phyloP scores from a whole-genome alignment of 768 basidiomycete species.

The Boletus tomentosulus region DNA sequence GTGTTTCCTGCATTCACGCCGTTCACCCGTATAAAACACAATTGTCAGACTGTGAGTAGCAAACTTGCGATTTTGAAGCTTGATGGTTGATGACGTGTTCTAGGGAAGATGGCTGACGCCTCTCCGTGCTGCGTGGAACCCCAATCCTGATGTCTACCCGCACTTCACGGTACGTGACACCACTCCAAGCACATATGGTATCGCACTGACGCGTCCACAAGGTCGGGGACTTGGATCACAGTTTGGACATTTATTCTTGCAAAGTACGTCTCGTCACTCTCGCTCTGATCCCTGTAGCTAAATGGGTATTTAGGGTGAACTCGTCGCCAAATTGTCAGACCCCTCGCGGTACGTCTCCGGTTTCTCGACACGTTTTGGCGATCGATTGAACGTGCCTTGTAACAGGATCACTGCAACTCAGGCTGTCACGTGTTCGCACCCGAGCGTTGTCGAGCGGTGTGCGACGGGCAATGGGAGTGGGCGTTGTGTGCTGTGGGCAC shows the following conservation, averaged over 20 bases:
- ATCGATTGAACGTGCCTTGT: background rate
- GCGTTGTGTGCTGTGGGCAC: conserved; percentile 78
- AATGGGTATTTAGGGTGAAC: conserved; percentile 51
- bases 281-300: background rate
- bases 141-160: conserved; percentile 75
- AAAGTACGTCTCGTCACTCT: conserved; percentile 41
- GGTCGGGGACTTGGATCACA: conserved; percentile 80
- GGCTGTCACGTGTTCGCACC: conserved; percentile 89
- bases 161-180: conserved; percentile 66
- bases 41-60: conserved; percentile 70
- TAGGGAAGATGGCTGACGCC: conserved; percentile 83
- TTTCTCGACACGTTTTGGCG: background rate
- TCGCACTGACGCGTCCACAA: conserved; percentile 20
- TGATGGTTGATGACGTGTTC: background rate
- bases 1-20: conserved; percentile 63
- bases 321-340: conserved; percentile 61
- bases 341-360: conserved; percentile 41
- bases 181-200: background rate
- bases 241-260: conserved; percentile 67
- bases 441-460: conserved; percentile 65
- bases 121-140: conserved; percentile 72
- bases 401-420: conserved; percentile 74
- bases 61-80: background rate
- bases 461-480: conserved; percentile 79
- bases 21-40: conserved; percentile 58